Evolutionary conservation across 108 stramenopile species (phyloP).

Genomic region (Cyclotella distinguenda): DNA sequence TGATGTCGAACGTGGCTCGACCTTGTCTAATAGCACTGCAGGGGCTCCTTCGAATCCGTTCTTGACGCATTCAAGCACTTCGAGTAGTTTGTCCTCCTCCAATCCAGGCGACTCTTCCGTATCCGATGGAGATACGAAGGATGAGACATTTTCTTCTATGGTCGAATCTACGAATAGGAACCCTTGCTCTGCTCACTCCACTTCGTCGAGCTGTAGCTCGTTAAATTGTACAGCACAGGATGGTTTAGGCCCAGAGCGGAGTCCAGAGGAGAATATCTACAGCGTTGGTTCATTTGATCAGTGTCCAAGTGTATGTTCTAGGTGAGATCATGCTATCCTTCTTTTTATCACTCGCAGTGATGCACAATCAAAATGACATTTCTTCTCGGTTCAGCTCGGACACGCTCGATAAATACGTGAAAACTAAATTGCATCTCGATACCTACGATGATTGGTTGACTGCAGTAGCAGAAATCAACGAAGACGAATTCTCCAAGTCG

Average conservation of each 20-base stretch:
- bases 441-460: constrained; percentile 19
- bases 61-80: not conserved
- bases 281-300: not conserved
- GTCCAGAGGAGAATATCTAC: not conserved
- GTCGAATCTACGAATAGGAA: not conserved
- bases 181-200: constrained; percentile 5
- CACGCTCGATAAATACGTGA: not conserved
- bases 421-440: constrained; percentile 4
- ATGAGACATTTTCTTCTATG: constrained; percentile 7
- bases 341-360: no score
- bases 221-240: not conserved
- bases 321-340: no score
- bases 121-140: not conserved
- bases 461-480: constrained; percentile 1
- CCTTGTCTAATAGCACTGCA: constrained; percentile 2
- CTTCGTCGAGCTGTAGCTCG: not conserved
- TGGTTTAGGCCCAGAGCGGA: not conserved
- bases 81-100: not conserved
- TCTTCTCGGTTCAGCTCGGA: no score
- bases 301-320: no score
- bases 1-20: constrained; percentile 1
- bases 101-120: not conserved
- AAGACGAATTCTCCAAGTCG: constrained; percentile 10
- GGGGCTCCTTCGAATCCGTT: not conserved
- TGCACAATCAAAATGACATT: no score